Evolutionary conservation across 768 basidiomycete species (phyloP).

Genomic region (Boletus rubroflammeus): DNA sequence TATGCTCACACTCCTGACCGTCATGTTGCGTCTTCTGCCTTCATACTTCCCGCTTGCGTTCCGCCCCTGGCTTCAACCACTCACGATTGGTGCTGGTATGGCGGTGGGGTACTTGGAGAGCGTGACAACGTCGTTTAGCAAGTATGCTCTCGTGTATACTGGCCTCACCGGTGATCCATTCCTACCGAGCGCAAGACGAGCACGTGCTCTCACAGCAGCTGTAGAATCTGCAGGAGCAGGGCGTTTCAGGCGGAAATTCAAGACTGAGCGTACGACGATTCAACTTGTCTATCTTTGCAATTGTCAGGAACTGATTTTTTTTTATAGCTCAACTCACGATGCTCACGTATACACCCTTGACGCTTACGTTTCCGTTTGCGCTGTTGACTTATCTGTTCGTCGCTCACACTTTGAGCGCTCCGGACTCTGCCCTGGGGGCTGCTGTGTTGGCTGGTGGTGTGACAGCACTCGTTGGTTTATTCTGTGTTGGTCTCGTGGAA

Average conservation of each 20-base stretch:
- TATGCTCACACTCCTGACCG: slow-evolving; percentile 45
- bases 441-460: slow-evolving; percentile 74
- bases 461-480: slow-evolving; percentile 77
- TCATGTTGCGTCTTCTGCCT: slow-evolving; percentile 55
- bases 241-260: slow-evolving; percentile 45
- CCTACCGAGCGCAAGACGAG: slow-evolving; percentile 50
- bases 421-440: slow-evolving; percentile 69
- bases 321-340: slow-evolving; percentile 59
- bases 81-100: slow-evolving; percentile 35
- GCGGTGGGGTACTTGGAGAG: slow-evolving; percentile 44
- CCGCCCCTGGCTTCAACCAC: slow-evolving; percentile 40
- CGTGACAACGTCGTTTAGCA: slow-evolving; percentile 51
- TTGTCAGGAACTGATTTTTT: slow-evolving; percentile 3
- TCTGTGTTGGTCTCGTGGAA: slow-evolving; percentile 76
- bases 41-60: slow-evolving; percentile 44
- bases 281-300: background rate
- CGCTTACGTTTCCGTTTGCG: slow-evolving; percentile 78
- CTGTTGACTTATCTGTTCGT: slow-evolving; percentile 84
- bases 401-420: slow-evolving; percentile 71
- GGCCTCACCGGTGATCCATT: slow-evolving; percentile 76
- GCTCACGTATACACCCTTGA: slow-evolving; percentile 68
- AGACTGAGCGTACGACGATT: slow-evolving; percentile 52
- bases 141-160: slow-evolving; percentile 66
- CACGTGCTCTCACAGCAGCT: slow-evolving; percentile 54
- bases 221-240: slow-evolving; percentile 45